A percentile compares a stretch with the other conserved stretches of the same genome.
Evolutionary conservation across 2,329 filamentous ascomycete species (phyloP).

Genomic region (Beauveria pseudobassiana): DNA sequence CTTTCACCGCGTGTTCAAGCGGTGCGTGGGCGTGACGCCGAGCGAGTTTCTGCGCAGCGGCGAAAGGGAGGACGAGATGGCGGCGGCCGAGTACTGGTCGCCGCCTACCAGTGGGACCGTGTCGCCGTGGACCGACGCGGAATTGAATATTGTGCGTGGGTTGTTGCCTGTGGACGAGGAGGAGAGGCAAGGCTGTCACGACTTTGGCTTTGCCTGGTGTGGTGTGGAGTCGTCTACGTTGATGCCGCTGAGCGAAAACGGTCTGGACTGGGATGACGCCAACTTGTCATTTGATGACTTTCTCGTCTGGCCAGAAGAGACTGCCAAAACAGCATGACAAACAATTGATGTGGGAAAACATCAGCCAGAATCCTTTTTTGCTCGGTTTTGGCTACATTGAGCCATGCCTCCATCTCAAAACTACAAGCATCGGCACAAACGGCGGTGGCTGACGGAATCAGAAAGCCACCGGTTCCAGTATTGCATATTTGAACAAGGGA

Average conservation of each 20-base stretch:
- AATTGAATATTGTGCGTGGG: neutral
- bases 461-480: neutral
- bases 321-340: neutral
- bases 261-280: neutral
- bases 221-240: neutral
- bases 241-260: neutral
- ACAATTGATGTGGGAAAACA: neutral
- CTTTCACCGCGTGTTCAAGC: slow-evolving; percentile 52
- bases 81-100: neutral
- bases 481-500: neutral
- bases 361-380: no score
- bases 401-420: neutral
- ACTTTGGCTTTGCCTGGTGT: neutral
- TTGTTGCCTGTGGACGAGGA: neutral
- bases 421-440: neutral
- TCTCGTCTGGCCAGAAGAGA: slow-evolving; percentile 14
- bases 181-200: neutral
- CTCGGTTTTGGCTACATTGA: no score
- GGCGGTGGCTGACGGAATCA: neutral
- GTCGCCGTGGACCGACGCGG: slow-evolving; percentile 5
- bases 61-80: neutral
- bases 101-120: slow-evolving; percentile 13
- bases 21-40: slow-evolving; percentile 42
- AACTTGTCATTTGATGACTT: slow-evolving; percentile 16
- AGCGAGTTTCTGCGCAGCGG: slow-evolving; percentile 23